Percentiles rank a stretch among this genome's conserved stretches.
phyloP scores from a whole-genome alignment of 805 yeast species.

The Wickerhamiella qilinensis region DNA sequence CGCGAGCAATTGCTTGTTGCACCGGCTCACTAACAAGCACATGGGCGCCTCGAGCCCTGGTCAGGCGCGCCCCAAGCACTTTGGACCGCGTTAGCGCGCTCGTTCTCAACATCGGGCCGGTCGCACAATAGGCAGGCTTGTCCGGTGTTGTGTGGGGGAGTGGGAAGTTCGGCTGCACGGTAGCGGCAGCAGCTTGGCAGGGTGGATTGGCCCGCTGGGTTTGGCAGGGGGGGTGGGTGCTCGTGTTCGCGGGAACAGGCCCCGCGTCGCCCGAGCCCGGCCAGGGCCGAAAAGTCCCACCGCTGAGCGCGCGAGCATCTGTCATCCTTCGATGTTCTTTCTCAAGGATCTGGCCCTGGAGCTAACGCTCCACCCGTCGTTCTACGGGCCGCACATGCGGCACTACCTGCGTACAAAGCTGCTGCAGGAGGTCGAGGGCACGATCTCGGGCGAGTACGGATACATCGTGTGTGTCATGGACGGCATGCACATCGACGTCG shows the following conservation, averaged over 20 bases:
- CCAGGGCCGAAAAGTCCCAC: background rate
- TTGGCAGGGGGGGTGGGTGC: too few relatives aligned
- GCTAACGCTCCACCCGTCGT: conserved; percentile 90
- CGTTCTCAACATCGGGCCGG: too few relatives aligned
- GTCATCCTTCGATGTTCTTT: conserved; percentile 13
- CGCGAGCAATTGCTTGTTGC: conserved; percentile 38
- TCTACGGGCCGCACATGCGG: conserved; percentile 95
- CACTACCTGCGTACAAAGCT: conserved; percentile 79
- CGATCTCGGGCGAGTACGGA: conserved; percentile 98
- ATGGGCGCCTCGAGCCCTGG: background rate
- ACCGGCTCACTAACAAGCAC: conserved; percentile 30
- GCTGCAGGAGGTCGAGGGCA: conserved; percentile 92
- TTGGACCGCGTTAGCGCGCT: too few relatives aligned
- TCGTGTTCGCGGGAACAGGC: too few relatives aligned
- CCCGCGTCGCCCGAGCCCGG: too few relatives aligned
- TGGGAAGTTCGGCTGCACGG: too few relatives aligned
- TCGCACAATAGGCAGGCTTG: too few relatives aligned
- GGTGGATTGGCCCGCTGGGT: too few relatives aligned
- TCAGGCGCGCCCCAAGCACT: too few relatives aligned
- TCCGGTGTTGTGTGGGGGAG: too few relatives aligned
- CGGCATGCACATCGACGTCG: conserved; percentile 87
- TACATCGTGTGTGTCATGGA: conserved; percentile 92
- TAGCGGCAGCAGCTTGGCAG: too few relatives aligned
- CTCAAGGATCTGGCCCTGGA: conserved; percentile 79
- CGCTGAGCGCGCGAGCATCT: background rate